These are phyloP conservation scores for Puccinia hordei DNA, from an alignment of 1,284 basidiomycete species.

Conservation along the genomic window DNA sequence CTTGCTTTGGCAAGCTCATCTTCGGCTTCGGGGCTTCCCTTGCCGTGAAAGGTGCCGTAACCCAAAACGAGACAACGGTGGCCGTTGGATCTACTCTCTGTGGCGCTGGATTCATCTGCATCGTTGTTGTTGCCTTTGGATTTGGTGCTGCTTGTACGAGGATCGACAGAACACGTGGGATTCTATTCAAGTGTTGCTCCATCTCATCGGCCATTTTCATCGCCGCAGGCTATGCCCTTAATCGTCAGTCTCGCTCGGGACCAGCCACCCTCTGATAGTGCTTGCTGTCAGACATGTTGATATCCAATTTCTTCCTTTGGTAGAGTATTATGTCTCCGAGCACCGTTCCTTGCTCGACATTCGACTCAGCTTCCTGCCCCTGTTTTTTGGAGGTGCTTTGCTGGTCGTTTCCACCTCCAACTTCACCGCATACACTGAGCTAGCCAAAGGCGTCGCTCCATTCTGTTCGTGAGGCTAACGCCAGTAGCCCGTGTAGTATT, in stretches of 20 bases:
- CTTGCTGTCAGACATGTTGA: neutral
- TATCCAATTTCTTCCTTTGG: neutral
- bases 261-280: neutral
- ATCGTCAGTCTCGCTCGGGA: constrained; percentile 16
- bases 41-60: constrained; percentile 15
- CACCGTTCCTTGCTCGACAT: constrained; percentile 14
- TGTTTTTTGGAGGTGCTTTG: constrained; percentile 18
- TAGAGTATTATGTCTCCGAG: constrained; percentile 25
- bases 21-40: constrained; percentile 29
- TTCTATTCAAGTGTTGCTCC: constrained; percentile 24
- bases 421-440: constrained; percentile 35
- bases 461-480: neutral
- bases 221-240: constrained; percentile 24
- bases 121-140: constrained; percentile 22
- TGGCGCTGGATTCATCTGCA: constrained; percentile 15
- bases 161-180: constrained; percentile 1
- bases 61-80: neutral
- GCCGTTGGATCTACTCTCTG: neutral
- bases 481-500: neutral
- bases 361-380: constrained; percentile 25
- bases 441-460: constrained; percentile 1
- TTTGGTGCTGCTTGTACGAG: constrained; percentile 22
- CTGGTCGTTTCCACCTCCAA: constrained; percentile 4
- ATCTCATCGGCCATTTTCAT: constrained; percentile 11
- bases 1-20: constrained; percentile 31